Base-by-base conservation (phyloP, 352 stramenopile species). In the Pythium plurisporium region DNA sequence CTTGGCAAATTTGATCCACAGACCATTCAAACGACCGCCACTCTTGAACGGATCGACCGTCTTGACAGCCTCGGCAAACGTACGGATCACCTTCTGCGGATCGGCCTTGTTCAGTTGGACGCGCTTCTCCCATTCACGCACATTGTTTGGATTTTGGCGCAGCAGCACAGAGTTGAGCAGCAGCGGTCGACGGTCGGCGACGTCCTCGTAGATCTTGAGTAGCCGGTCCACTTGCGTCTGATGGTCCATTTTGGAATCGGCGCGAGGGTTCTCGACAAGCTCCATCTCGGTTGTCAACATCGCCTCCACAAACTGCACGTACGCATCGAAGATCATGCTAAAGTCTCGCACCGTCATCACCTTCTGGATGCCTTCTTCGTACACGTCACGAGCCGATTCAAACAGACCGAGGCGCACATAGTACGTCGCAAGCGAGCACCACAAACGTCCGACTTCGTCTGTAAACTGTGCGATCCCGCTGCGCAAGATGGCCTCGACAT, bases 111-210 rank as follows among this genome's bases (percentile, higher is more conserved):
- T 69, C 14, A 99, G 75, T 34, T 96, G 72, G 0, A 96, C 86
- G 37, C 97, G 91, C 60, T 98, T 98, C 49, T 98, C 77, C 97
- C 97, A 99, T 72, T 99, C 96, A 12, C 82, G 79, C 0, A 99
- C 95, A 59, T 98, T 98, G 69, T 99, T 90, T 11, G 97, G 97
- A 73, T 99, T 99, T 69, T 99, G 97, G 19, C 97, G 86, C 40
- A 99, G 72, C 38, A 99, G 65, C 30, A 99, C 97, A 27, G 88
- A 94, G 64, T 95, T 95, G 2, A 97, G 81, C 26, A 99, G 70
- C 43, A 99, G 56, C 2, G 97, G 97, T 8, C 97, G 85, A 34
- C 94, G 84, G 44, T 97, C 88, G 8, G 98, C 97, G 43, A 99
- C 84, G 68, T 99, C 82, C 43, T 88, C 88, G 54, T 96, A 94